phyloP scores from a whole-genome alignment of 345 rosid genomes.

The Leavenworthia alabamica region DNA sequence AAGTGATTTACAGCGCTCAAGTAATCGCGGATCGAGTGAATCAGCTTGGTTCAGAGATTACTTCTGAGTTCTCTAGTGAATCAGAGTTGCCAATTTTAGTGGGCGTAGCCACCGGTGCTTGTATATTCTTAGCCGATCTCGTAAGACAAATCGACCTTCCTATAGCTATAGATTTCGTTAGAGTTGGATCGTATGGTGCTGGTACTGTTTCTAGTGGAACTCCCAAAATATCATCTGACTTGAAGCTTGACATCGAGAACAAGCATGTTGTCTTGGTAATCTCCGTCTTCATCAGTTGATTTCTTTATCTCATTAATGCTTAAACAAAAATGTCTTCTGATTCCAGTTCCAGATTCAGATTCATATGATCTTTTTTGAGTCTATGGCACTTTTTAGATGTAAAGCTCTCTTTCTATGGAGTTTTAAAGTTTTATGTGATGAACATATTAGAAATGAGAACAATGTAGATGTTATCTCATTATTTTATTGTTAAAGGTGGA shows the following conservation, averaged over 20 bases:
- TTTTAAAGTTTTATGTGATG: neutral
- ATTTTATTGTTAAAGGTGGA: conserved; percentile 52
- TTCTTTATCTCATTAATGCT: too few relatives aligned
- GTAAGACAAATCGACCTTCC: conserved; percentile 54
- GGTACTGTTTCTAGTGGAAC: conserved; percentile 51
- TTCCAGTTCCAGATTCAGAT: too few relatives aligned
- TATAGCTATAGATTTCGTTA: conserved; percentile 52
- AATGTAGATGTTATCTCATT: neutral
- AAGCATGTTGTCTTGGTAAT: conserved; percentile 71
- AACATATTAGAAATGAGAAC: neutral
- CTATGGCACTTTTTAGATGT: too few relatives aligned
- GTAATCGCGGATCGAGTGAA: conserved; percentile 52
- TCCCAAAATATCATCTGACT: conserved; percentile 57
- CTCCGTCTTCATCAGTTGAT: too few relatives aligned
- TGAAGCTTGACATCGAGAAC: conserved; percentile 54
- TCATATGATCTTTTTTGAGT: too few relatives aligned
- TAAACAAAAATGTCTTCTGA: too few relatives aligned
- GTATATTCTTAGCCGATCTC: conserved; percentile 77
- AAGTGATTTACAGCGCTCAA: conserved; percentile 44
- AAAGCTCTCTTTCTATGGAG: neutral
- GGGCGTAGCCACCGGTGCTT: conserved; percentile 85
- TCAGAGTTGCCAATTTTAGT: conserved; percentile 54
- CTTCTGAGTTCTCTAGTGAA: conserved; percentile 37
- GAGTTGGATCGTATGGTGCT: conserved; percentile 74
- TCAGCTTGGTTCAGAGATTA: conserved; percentile 53